A percentile compares a stretch with the other conserved stretches of the same genome.
phyloP scores from a whole-genome alignment of 805 yeast species.

The Nakazawaea sp. region DNA sequence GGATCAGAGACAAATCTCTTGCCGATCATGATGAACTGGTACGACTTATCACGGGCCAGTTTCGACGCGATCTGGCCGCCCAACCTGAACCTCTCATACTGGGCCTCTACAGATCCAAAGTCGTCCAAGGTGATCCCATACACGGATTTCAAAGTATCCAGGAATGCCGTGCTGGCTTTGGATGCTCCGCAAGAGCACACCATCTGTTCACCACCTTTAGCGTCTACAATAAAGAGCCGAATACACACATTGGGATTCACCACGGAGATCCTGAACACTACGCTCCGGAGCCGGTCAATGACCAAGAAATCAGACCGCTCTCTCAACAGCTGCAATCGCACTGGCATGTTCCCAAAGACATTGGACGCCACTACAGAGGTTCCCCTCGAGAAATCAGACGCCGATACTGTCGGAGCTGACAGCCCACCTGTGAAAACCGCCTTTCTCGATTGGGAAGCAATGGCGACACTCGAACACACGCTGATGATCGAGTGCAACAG shows the following conservation, averaged over 20 bases:
- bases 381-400: constrained; percentile 21
- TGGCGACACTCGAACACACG: constrained; percentile 22
- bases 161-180: constrained; percentile 3
- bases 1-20: constrained; percentile 24
- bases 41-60: constrained; percentile 26
- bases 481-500: constrained; percentile 52
- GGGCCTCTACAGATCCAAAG: constrained; percentile 22
- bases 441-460: constrained; percentile 1
- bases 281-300: constrained; percentile 22
- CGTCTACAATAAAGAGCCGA: constrained; percentile 10
- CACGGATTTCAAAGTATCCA: constrained; percentile 18
- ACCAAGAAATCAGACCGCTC: constrained; percentile 17
- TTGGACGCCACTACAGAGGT: constrained; percentile 30
- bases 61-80: constrained; percentile 32
- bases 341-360: constrained; percentile 37
- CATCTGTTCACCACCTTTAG: neutral
- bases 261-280: constrained; percentile 23
- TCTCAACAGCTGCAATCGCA: constrained; percentile 26
- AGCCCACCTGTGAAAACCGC: neutral
- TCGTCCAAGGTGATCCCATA: constrained; percentile 23
- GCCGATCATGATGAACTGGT: constrained; percentile 42
- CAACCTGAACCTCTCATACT: constrained; percentile 20
- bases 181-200: constrained; percentile 3
- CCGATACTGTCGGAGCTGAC: neutral
- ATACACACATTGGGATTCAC: constrained; percentile 19